Evolutionary conservation across 2,329 filamentous ascomycete genomes (phyloP), one percentile per base, ranked within the genome.

Genomic region (Emmonsiellopsis sp.): DNA sequence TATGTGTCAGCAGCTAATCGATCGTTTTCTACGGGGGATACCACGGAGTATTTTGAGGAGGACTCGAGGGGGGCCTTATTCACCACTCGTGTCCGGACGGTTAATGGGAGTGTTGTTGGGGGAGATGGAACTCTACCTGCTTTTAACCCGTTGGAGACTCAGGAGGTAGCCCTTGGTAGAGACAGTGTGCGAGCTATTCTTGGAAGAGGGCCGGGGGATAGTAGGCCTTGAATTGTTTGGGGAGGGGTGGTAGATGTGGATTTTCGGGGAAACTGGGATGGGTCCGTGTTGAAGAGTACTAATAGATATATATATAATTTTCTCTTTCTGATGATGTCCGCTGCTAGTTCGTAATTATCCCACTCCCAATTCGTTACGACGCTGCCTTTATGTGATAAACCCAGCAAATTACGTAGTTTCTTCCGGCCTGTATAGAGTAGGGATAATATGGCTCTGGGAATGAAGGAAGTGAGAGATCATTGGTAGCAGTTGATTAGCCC

Each of bases 121-220:
- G 58, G 63, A 43, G 45, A 35, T 57, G 41, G 45, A 43, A 47
- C 26, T 9, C 31, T 31, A 5, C 30, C 31, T 13, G 8, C 7
- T 40, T 48, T 20, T 46, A 41, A 35, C 35, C 46, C 0, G 51
- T 57, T 9, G 47, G 51, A 41, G 52, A 50, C 15, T 43, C 37
- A 42, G 50, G 41, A 56, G 10, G 40, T 37, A 16, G 37, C 54
- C 10, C 32, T 50, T 48, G 58, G 54, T 15, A 54, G 58, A 16
- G 44, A 60, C 16, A 69, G 63, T 61, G 59, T 69, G 1, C 69
- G 67, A 56, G 62, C 59, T 34, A 60, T 64, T 10, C 48, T 72
- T 44, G 70, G 70, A 7, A 66, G 70, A 52, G 70, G 70, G 13
- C 62, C 63, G 9, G 67, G 68, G n/a, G 52, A 38, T 38, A 52